These are phyloP conservation scores for Ganoderma leucocontextum DNA, from an alignment of 1,284 basidiomycete genomes.

Conservation along the genomic window DNA sequence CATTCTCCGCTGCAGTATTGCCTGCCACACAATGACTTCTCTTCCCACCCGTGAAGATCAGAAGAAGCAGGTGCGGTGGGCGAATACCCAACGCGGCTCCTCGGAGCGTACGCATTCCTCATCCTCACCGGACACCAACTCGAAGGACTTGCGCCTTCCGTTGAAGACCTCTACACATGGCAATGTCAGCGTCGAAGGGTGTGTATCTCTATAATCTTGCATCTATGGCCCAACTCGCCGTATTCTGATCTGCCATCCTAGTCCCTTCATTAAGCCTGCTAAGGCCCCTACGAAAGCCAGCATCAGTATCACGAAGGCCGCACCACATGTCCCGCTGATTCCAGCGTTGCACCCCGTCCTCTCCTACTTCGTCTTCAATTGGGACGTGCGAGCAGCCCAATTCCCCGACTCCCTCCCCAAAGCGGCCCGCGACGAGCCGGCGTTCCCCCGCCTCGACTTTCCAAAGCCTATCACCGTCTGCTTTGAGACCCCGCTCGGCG, in stretches of 20 bases:
- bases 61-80: not conserved
- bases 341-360: not conserved
- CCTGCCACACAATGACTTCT: not conserved
- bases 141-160: not conserved
- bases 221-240: not conserved
- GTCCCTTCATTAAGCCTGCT: not conserved
- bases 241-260: not conserved
- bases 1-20: not conserved
- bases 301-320: not conserved
- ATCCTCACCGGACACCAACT: not conserved
- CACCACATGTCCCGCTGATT: not conserved
- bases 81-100: not conserved
- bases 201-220: not conserved
- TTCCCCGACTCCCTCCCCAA: not conserved
- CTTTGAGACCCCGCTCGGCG: not conserved
- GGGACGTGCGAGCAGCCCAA: not conserved
- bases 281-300: not conserved
- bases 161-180: not conserved
- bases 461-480: not conserved
- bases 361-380: constrained; percentile 1
- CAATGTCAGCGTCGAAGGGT: not conserved
- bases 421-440: not conserved
- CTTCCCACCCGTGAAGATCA: not conserved
- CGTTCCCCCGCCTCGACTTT: not conserved
- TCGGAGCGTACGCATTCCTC: not conserved